Base-by-base conservation (phyloP, 805 yeast species). In the Wickerhamomyces hampshirensis region DNA sequence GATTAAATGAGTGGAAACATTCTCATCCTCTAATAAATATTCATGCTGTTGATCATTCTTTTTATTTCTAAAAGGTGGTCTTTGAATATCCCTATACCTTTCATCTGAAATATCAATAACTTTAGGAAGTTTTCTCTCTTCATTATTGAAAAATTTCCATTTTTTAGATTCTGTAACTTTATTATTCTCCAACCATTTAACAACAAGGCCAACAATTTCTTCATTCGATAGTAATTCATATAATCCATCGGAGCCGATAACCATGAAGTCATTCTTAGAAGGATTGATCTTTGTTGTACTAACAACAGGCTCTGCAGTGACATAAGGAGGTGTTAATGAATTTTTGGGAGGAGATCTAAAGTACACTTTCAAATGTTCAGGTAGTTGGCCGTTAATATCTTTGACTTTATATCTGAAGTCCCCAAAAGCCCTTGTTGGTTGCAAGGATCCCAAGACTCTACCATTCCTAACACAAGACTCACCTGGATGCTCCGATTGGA, bases 371-470 rank as follows among this genome's bases (percentile, higher is more conserved):
- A 80, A 71, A 48, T 85, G 80, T 32, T 81, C 81, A 52, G 94
- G 97, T 38, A 86, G 72, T 35, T 62, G 43, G 50, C 80, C 56
- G 35, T 59, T 61, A n/a, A 66, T 41, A 26, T 69, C 67, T 23
- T 88, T 76, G 69, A 95, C 73, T 56, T 93, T 93, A 57, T 87
- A 93, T 43, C 96, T 74, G 40, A 96, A 95, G 60, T 93, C 98
- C 32, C 98, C 98, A 67, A 93, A 93, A 1, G 98, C 95, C 52
- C 98, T 71, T 0, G 96, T 77, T 11, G 98, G 98, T 60, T 93
- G 98, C 44, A 93, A 71, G 9, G 93, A 78, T 0, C 98, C 98
- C 47, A 93, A 69, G 9, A 93, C 84, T 52, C 98, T 76, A 5
- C 98, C 98, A 43, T 85, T 77, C 46, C 84, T 71, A 24, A 91